A percentile compares a stretch with the other conserved stretches of the same genome.
phyloP scores from a whole-genome alignment of 2,329 filamentous ascomycete species.

The Akanthomyces uredinophilus region DNA sequence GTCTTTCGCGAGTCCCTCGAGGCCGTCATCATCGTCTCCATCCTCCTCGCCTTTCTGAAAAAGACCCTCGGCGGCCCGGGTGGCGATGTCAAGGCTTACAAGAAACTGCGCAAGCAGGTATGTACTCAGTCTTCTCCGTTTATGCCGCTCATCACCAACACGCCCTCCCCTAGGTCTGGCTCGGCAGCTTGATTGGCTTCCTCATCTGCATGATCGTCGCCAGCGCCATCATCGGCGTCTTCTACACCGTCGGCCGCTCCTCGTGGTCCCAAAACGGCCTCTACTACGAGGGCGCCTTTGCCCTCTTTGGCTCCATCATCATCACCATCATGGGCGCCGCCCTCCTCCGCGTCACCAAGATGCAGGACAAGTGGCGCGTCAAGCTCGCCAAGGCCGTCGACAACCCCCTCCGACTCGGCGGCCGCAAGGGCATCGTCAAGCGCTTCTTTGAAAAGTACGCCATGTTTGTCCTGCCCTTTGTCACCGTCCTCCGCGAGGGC shows the following conservation, averaged over 20 bases:
- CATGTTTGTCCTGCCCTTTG: conserved; percentile 81
- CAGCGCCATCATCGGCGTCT: conserved; percentile 63
- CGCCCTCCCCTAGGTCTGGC: conserved; percentile 44
- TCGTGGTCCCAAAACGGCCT: conserved; percentile 64
- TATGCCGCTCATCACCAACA: background rate
- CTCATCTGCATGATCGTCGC: conserved; percentile 62
- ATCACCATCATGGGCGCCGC: conserved; percentile 78
- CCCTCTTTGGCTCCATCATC: conserved; percentile 68
- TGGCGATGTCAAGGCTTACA: conserved; percentile 58
- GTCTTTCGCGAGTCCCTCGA: conserved; percentile 83
- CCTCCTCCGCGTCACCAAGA: conserved; percentile 73
- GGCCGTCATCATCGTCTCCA: conserved; percentile 77
- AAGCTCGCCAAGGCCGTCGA: conserved; percentile 72
- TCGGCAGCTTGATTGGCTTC: conserved; percentile 58
- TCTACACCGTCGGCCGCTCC: conserved; percentile 63
- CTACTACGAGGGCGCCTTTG: conserved; percentile 78
- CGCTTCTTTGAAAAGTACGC: conserved; percentile 69
- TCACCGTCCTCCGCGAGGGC: conserved; percentile 82
- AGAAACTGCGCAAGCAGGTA: conserved; percentile 62
- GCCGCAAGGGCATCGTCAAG: conserved; percentile 45
- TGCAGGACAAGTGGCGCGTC: conserved; percentile 81
- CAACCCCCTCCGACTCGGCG: conserved; percentile 40
- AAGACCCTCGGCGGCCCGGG: conserved; percentile 66
- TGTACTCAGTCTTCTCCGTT: too few species aligned
- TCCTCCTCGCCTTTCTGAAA: conserved; percentile 81